Evolutionary conservation across 352 stramenopile genomes (phyloP), one percentile per base, ranked within the genome.

Genomic region (Phytopythium delawarense): DNA sequence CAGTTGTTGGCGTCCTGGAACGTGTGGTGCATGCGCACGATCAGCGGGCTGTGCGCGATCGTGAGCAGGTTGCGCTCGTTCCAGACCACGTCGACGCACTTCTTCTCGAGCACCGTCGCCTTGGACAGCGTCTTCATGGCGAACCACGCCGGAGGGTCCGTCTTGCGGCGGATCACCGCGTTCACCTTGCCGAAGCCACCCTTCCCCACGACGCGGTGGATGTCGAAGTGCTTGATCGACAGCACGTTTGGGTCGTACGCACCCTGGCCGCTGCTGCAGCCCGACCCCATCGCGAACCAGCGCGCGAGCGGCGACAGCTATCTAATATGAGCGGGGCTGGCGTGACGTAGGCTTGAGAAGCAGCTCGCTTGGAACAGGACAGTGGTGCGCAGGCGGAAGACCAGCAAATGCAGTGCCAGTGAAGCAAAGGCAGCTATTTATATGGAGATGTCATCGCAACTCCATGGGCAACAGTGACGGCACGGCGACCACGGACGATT

Each of bases 171-270:
- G 34, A 88, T 87, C 35, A 89, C 76, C 18, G 82, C 79, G 40
- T 89, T 87, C 16, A 93, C 84, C 57, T 89, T 89, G 37, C 84
- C 84, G 42, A 93, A 93, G 6, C 78, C 79, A 7, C 81, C 84
- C 50, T 87, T 70, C 11, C 84, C 81, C 4, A 93, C 61, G 39
- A 88, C 79, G 56, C 79, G 77, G 65, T 91, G 81, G 18, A 89
- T 66, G 20, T 91, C 79, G 46, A 84, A 91, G 58, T 88, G 74
- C 56, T 67, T 67, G 23, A 89, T 57, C 2, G 77, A 88, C 30
- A 87, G 69, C 51, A 84, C 64, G 34, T 67, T 72, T 1, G 76
- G 73, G 59, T 90, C 71, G 44, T 61, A 65, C 4, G 50, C 60
- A 56, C 46, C 46, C 12, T 55, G 34, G 11, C 62, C 59, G 54